Percentiles rank a stretch among this genome's conserved stretches.
Evolutionary conservation across 306 rosid species (phyloP).

Genomic region (Sphenostylis stenocarpa): DNA sequence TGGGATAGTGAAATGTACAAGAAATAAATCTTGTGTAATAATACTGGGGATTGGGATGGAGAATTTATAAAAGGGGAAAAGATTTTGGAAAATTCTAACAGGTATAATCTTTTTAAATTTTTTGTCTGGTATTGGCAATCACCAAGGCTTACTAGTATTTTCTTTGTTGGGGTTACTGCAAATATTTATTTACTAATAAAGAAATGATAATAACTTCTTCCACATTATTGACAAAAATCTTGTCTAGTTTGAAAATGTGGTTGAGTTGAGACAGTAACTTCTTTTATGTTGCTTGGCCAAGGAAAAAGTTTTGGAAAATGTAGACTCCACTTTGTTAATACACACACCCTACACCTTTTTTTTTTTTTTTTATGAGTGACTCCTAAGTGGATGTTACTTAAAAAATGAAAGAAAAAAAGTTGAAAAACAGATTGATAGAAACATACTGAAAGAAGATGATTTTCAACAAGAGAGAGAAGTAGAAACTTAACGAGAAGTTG

Average conservation of each 20-base stretch:
- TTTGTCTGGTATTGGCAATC: neutral
- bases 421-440: too few relatives aligned
- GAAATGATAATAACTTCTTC: neutral
- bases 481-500: too few relatives aligned
- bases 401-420: too few relatives aligned
- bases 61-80: neutral
- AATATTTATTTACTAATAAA: neutral
- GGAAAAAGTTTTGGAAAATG: too few relatives aligned
- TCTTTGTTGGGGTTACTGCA: too few relatives aligned
- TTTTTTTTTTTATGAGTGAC: too few relatives aligned
- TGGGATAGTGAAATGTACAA: conserved; percentile 22
- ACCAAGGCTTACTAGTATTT: neutral
- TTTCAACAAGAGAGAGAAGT: too few relatives aligned
- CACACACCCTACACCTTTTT: too few relatives aligned
- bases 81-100: neutral
- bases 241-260: neutral
- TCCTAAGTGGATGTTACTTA: too few relatives aligned
- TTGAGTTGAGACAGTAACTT: neutral
- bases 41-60: conserved; percentile 25
- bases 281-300: neutral
- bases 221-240: neutral
- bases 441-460: too few relatives aligned
- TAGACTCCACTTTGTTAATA: too few relatives aligned
- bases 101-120: neutral
- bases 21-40: conserved; percentile 10